Percentiles rank a stretch among this genome's conserved stretches.
These are phyloP conservation scores for Candida andamanensis DNA, from an alignment of 805 yeast genomes.

Conservation along the genomic window DNA sequence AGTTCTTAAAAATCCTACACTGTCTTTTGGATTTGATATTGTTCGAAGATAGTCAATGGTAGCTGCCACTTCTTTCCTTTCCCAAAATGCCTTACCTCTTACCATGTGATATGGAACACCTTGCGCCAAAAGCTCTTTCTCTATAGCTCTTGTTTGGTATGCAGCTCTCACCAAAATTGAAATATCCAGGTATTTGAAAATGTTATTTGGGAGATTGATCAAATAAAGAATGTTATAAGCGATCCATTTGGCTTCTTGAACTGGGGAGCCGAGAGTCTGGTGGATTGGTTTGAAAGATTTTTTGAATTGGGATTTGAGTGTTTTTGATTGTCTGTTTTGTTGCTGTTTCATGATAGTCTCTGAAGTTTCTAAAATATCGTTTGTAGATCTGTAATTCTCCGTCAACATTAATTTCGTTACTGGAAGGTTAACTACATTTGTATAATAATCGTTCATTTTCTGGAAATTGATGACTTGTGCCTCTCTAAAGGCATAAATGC, in stretches of 20 bases:
- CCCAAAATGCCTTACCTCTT: conserved; percentile 80
- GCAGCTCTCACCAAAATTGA: conserved; percentile 69
- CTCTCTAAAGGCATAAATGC: conserved; percentile 83
- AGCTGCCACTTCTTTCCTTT: conserved; percentile 58
- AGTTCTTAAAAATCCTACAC: conserved; percentile 53
- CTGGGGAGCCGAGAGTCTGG: conserved; percentile 33
- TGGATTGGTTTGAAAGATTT: conserved; percentile 45
- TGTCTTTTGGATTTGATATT: conserved; percentile 53
- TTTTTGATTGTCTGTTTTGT: conserved; percentile 37
- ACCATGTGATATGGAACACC: conserved; percentile 63
- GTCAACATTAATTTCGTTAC: conserved; percentile 40
- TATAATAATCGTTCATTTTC: conserved; percentile 44
- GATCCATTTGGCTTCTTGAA: conserved; percentile 55
- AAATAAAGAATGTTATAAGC: conserved; percentile 51
- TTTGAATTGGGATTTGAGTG: conserved; percentile 43
- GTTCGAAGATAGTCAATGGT: conserved; percentile 64
- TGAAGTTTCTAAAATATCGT: conserved; percentile 58
- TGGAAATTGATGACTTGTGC: conserved; percentile 69
- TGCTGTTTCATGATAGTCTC: conserved; percentile 64
- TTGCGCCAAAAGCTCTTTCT: conserved; percentile 50
- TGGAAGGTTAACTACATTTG: conserved; percentile 12
- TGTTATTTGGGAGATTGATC: conserved; percentile 34
- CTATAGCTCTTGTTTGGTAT: conserved; percentile 57
- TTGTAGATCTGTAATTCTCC: conserved; percentile 79
- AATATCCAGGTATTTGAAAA: conserved; percentile 53